These are phyloP conservation scores for Solanum lycopersicoides DNA, from an alignment of 257 asterid genomes.

Conservation along the genomic window DNA sequence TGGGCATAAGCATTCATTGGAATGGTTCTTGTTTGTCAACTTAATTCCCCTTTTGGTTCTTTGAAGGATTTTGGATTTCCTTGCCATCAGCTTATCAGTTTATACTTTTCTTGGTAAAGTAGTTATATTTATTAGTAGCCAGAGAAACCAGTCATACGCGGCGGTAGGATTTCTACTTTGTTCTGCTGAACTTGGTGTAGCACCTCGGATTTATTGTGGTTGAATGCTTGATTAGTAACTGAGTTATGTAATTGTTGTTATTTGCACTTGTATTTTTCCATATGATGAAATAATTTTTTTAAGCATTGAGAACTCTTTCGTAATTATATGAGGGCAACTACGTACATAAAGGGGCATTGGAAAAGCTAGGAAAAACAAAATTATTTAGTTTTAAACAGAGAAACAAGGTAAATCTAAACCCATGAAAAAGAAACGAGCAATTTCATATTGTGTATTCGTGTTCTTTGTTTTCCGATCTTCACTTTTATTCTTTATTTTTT, in stretches of 20 bases:
- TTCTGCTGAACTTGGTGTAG: background rate
- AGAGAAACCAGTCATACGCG: constrained; percentile 12
- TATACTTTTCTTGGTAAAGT: background rate
- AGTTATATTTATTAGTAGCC: background rate
- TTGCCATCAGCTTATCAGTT: background rate
- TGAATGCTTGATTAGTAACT: background rate
- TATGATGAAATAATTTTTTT: background rate
- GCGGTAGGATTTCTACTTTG: constrained; percentile 10
- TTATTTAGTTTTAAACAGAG: background rate
- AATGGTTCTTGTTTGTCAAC: background rate
- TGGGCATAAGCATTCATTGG: constrained; percentile 31
- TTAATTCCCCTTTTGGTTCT: background rate
- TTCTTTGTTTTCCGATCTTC: background rate
- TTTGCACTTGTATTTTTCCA: background rate
- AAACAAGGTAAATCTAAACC: background rate
- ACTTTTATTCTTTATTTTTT: background rate
- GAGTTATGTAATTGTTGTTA: background rate
- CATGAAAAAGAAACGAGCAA: background rate
- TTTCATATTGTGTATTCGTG: background rate
- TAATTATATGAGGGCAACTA: background rate
- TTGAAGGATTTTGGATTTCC: background rate
- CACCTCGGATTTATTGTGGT: background rate
- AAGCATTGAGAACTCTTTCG: background rate
- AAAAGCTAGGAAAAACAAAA: background rate
- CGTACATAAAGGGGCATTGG: background rate